Base-by-base conservation (phyloP, 2,329 filamentous ascomycete genomes). In the Raffaelea ambrosiae region DNA sequence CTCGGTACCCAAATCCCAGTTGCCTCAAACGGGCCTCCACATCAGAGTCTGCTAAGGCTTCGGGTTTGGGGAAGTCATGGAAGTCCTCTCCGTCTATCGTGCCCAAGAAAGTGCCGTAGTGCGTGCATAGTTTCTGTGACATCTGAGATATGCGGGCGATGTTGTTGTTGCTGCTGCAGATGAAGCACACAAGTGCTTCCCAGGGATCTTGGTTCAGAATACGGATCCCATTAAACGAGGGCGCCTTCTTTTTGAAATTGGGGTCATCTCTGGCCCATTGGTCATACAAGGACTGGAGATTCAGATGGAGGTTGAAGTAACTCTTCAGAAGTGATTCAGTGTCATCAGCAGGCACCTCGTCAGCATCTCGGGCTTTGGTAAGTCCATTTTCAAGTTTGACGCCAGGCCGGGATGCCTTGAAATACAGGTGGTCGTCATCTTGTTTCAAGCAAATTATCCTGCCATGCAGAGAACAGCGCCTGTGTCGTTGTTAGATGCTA, bases 131-230 rank as follows among this genome's bases (percentile, higher is more conserved):
- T 58, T 95, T 97, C 57, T 94, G 83, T 58, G 86, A 89, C 93
- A 98, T 98, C 66, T 94, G 87, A 5, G 87, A 91, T 62, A 98
- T 98, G 36, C 93, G 81, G 2, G 83, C 77, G 51, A 98, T 98
- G 62, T 98, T 96, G 68, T 98, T 98, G 67, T 98, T 98, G 66
- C 89, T 95, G 66, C 90, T 96, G 73, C 93, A 98, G 54, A 98
- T 98, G 66, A 98, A 98, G 48, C 86, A 84, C 21, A 98, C 73
- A 20, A 98, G 72, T 1, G 93, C 83, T 65, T 98, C 93, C 93
- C 94, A 98, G 1, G 91, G 83, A 70, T 96, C 90, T 68, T 98
- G 93, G 58, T 84, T 87, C 40, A 98, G 70, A 55, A 98, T 96
- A 20, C 93, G 83, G 48, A 98, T 86, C 13, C 94, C 93, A 0